Conservation (phyloP, 83 land plant species). For the Thuja plicata region DNA sequence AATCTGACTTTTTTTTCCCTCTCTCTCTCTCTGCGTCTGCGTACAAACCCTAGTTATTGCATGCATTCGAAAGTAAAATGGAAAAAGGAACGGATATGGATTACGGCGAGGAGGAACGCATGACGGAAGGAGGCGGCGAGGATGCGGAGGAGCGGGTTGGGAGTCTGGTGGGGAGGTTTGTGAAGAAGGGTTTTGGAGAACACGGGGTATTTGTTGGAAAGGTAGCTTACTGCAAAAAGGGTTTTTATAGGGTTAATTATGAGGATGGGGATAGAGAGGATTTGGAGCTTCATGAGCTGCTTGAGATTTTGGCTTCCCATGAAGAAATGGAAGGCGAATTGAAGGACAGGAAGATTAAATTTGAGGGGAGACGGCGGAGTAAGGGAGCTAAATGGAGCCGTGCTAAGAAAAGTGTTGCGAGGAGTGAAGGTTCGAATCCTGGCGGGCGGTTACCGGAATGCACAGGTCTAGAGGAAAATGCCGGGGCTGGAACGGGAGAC, state of each 20-base stretch:
- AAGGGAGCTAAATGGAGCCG: neutral
- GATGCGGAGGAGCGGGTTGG: constrained; percentile 10
- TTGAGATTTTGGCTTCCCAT: constrained; percentile 11
- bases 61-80: neutral
- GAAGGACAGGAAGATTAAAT: constrained; percentile 21
- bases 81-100: neutral
- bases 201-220: constrained; percentile 42
- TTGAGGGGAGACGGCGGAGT: constrained; percentile 16
- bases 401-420: neutral
- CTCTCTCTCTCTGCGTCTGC: neutral
- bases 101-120: neutral
- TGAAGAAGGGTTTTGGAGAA: constrained; percentile 39
- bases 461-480: neutral
- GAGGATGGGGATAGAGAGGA: constrained; percentile 66
- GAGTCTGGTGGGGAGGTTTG: constrained; percentile 36
- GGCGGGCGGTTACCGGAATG: neutral
- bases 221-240: constrained; percentile 24
- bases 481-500: neutral
- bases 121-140: constrained; percentile 8
- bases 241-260: constrained; percentile 44
- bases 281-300: constrained; percentile 35
- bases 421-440: neutral
- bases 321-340: constrained; percentile 17
- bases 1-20: neutral
- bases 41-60: neutral